Evolutionary conservation across 495 filamentous ascomycete species (phyloP).

Genomic region (Aspergillus saccharolyticus): DNA sequence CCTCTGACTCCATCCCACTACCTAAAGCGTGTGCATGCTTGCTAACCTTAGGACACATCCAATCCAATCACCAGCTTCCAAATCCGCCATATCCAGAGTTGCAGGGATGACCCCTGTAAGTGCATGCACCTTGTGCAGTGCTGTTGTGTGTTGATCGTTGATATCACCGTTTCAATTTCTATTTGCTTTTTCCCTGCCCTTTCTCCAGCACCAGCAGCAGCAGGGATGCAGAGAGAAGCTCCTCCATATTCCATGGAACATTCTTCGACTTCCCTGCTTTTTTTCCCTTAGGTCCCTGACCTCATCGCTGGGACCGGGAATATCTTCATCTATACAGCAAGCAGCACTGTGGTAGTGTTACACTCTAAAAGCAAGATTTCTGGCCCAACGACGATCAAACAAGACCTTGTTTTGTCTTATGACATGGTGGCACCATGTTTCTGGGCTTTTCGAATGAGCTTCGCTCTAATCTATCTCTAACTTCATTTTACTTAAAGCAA

Average conservation of each 20-base stretch:
- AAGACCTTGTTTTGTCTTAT: background rate
- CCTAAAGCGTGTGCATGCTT: too few species aligned
- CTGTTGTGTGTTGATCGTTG: conserved; percentile 2
- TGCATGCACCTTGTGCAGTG: conserved; percentile 1
- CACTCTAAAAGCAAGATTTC: background rate
- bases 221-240: background rate
- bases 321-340: background rate
- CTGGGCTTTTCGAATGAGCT: background rate
- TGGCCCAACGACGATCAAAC: background rate
- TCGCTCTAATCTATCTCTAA: background rate
- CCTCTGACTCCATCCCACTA: too few species aligned
- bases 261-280: background rate
- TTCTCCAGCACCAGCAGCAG: background rate
- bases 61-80: conserved; percentile 4
- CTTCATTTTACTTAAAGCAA: background rate
- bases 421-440: background rate
- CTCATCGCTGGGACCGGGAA: background rate
- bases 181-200: background rate
- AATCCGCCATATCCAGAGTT: background rate
- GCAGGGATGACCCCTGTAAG: conserved; percentile 16
- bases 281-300: background rate
- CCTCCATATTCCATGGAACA: background rate
- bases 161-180: background rate
- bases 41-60: background rate
- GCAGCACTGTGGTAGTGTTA: too few species aligned